phyloP scores from a whole-genome alignment of 768 basidiomycete species.

The Candolleomyces efflorescens region DNA sequence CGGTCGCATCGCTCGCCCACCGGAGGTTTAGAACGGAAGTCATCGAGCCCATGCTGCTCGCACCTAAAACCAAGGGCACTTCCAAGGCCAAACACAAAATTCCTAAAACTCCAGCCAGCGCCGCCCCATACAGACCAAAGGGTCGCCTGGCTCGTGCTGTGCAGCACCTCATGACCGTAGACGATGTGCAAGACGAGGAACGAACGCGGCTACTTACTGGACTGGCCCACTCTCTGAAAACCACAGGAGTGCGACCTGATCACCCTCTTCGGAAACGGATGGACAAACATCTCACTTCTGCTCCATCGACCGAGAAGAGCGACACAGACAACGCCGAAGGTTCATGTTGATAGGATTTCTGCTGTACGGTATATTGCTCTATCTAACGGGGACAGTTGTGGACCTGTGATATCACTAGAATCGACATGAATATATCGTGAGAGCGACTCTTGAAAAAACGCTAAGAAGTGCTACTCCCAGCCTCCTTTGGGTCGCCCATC shows the following conservation, averaged over 20 bases:
- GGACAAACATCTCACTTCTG: slow-evolving; percentile 45
- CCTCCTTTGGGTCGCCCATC: slow-evolving; percentile 28
- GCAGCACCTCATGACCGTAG: slow-evolving; percentile 57
- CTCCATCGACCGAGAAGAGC: not conserved
- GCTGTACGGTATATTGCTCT: not conserved
- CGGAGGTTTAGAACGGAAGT: slow-evolving; percentile 71
- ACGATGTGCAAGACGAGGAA: slow-evolving; percentile 43
- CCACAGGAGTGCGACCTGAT: slow-evolving; percentile 54
- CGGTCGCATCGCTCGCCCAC: slow-evolving; percentile 58
- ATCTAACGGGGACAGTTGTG: not conserved
- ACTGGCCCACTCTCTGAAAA: slow-evolving; percentile 46
- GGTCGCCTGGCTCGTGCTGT: slow-evolving; percentile 67
- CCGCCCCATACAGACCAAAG: slow-evolving; percentile 48
- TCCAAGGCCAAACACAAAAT: slow-evolving; percentile 47
- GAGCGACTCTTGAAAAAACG: not conserved
- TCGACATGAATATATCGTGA: not conserved
- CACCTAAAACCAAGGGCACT: slow-evolving; percentile 61
- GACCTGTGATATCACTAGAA: not conserved
- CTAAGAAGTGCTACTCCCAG: slow-evolving; percentile 11
- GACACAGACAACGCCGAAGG: not conserved
- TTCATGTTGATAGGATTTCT: not conserved
- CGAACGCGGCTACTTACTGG: slow-evolving; percentile 41
- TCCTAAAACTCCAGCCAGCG: slow-evolving; percentile 34
- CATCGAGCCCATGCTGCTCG: slow-evolving; percentile 61
- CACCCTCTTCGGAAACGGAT: slow-evolving; percentile 68